Percentiles rank a stretch among this genome's conserved stretches.
Conservation (phyloP, 192 early-diverging fungal genomes). For the Thamnidium elegans region DNA sequence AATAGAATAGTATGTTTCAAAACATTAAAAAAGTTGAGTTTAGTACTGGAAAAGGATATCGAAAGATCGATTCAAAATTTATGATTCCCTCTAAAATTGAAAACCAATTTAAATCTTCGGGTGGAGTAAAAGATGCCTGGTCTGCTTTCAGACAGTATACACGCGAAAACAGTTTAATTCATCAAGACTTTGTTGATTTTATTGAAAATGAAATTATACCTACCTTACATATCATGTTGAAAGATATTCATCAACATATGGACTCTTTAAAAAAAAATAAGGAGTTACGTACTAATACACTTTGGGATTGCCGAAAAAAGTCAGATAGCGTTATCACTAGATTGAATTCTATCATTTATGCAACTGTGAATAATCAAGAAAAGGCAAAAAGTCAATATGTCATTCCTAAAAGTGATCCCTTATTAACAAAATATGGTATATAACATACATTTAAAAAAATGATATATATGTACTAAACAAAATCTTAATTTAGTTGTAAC, state of each 20-base stretch:
- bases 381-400: conserved; percentile 26
- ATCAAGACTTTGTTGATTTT: conserved; percentile 15
- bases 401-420: conserved; percentile 16
- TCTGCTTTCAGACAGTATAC: conserved; percentile 12
- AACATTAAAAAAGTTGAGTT: conserved; percentile 6
- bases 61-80: conserved; percentile 11
- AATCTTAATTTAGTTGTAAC: conserved; percentile 12
- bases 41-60: not conserved
- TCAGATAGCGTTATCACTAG: conserved; percentile 33
- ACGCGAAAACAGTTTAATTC: conserved; percentile 3
- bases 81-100: not conserved
- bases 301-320: conserved; percentile 40
- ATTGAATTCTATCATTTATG: conserved; percentile 27
- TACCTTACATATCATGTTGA: conserved; percentile 33
- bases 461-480: not conserved
- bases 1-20: conserved; percentile 14
- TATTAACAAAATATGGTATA: conserved; percentile 26
- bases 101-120: conserved; percentile 6
- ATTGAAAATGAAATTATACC: conserved; percentile 20
- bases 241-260: conserved; percentile 42
- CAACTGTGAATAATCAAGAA: conserved; percentile 15
- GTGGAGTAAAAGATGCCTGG: conserved; percentile 11
- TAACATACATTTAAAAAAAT: not conserved
- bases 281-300: conserved; percentile 26
- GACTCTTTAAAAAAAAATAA: conserved; percentile 36